Conservation (phyloP, 106 monocot species). For the Dendrobium catenatum region DNA sequence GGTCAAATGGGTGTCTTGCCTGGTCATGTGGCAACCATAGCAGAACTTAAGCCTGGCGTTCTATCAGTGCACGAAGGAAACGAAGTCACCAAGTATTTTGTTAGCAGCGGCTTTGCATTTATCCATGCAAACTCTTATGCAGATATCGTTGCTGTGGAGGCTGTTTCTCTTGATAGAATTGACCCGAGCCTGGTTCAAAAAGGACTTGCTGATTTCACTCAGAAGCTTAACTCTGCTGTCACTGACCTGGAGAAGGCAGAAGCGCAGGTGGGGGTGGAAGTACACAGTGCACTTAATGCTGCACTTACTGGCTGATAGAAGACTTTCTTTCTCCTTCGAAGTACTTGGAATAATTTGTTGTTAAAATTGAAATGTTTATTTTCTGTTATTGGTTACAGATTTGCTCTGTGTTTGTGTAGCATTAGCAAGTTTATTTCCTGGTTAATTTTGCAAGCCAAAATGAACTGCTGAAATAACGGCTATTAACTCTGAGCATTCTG, state of each 20-base stretch:
- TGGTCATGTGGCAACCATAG: constrained; percentile 84
- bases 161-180: constrained; percentile 66
- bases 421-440: no score
- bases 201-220: constrained; percentile 72
- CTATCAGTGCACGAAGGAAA: constrained; percentile 83
- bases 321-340: background rate
- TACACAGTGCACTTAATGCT: constrained; percentile 81
- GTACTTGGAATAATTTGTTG: no score
- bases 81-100: constrained; percentile 72
- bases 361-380: no score
- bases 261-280: constrained; percentile 84
- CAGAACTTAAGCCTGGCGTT: constrained; percentile 89
- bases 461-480: no score
- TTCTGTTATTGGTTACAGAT: no score
- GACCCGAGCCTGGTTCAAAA: constrained; percentile 69
- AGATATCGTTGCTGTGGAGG: constrained; percentile 83
- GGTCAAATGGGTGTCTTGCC: constrained; percentile 95
- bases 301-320: constrained; percentile 48
- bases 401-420: no score
- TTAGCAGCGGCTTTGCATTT: constrained; percentile 91
- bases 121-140: constrained; percentile 87
- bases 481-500: no score
- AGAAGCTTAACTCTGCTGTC: constrained; percentile 68
- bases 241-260: constrained; percentile 88
- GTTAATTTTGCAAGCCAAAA: no score